Percentiles rank a stretch among this genome's conserved stretches.
Conservation (phyloP, 1,139 yeast species). For the Geotrichum phurueaensis region DNA sequence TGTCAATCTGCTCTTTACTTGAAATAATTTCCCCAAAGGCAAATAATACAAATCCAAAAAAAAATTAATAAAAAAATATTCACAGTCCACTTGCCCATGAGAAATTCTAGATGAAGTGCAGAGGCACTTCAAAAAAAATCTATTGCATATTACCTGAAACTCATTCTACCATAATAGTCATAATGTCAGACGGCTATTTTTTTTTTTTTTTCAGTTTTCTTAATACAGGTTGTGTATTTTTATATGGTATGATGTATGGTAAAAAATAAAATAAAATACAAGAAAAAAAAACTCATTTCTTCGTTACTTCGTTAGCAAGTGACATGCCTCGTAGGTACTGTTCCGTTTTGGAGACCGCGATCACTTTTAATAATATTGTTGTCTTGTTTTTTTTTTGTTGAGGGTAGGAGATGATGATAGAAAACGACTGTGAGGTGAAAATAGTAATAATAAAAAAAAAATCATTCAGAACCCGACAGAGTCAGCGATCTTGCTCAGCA, state of each 20-base stretch:
- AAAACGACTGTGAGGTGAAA: background rate
- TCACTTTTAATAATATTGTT: background rate
- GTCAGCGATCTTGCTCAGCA: constrained; percentile 1
- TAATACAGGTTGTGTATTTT: background rate
- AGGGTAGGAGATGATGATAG: background rate
- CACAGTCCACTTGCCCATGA: too few species aligned
- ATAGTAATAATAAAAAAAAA: background rate
- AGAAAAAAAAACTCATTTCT: background rate
- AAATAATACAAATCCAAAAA: too few species aligned
- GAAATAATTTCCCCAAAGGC: too few species aligned
- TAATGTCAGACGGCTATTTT: too few species aligned
- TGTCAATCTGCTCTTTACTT: too few species aligned
- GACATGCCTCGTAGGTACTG: background rate
- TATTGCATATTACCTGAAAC: too few species aligned
- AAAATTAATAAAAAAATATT: too few species aligned
- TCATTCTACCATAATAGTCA: too few species aligned
- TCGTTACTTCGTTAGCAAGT: background rate
- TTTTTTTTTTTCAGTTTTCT: background rate
- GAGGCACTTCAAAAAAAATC: too few species aligned
- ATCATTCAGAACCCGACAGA: background rate
- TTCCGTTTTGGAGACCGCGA: background rate
- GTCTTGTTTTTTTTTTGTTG: background rate
- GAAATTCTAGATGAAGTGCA: too few species aligned
- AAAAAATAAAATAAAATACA: background rate
- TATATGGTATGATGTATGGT: too few species aligned